A percentile compares a stretch with the other conserved stretches of the same genome.
Conservation (phyloP, 2,329 filamentous ascomycete genomes). For the Ophiostoma novo-ulmi region DNA sequence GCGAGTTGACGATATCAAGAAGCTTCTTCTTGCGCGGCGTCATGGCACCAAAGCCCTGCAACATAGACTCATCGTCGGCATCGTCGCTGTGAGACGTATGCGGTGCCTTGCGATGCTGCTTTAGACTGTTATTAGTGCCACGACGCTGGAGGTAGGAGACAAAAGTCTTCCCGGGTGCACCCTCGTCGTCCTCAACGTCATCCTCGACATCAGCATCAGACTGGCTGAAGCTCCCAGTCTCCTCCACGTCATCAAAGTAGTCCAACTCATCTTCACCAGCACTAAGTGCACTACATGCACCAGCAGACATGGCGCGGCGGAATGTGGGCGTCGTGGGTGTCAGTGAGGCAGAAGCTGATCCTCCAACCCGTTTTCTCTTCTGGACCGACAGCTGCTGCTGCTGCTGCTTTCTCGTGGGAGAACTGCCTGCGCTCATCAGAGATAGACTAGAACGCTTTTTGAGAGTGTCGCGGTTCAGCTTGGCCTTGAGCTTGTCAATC, state of each 20-base stretch:
- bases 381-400: slow-evolving; percentile 15
- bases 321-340: slow-evolving; percentile 37
- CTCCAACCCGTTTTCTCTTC: slow-evolving; percentile 21
- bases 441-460: slow-evolving; percentile 6
- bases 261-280: slow-evolving; percentile 24
- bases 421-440: neutral
- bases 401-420: slow-evolving; percentile 13
- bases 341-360: neutral
- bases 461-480: slow-evolving; percentile 39
- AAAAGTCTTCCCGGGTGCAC: slow-evolving; percentile 25
- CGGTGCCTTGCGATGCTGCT: slow-evolving; percentile 24
- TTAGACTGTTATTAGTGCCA: neutral
- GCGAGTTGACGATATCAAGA: slow-evolving; percentile 67
- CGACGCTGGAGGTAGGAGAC: slow-evolving; percentile 13
- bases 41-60: slow-evolving; percentile 27
- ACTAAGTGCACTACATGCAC: neutral
- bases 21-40: slow-evolving; percentile 56
- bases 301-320: slow-evolving; percentile 30
- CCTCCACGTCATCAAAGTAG: slow-evolving; percentile 37
- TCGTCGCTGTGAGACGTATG: slow-evolving; percentile 31
- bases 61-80: slow-evolving; percentile 41
- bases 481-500: slow-evolving; percentile 57
- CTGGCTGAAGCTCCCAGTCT: neutral
- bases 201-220: slow-evolving; percentile 40
- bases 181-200: slow-evolving; percentile 40